These are phyloP conservation scores for Triglochin maritima DNA, from an alignment of 106 monocot genomes.

Conservation along the genomic window DNA sequence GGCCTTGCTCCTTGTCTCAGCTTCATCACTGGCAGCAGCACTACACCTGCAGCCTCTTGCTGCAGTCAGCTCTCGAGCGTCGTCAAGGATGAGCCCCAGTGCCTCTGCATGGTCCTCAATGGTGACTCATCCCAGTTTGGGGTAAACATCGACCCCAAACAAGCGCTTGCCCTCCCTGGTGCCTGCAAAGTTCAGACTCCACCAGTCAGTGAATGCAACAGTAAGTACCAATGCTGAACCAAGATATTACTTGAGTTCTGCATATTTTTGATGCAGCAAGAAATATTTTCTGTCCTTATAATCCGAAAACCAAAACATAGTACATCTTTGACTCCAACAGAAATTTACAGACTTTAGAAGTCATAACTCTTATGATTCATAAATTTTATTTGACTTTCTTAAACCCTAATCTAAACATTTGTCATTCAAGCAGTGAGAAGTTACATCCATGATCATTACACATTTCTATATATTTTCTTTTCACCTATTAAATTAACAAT, in stretches of 20 bases:
- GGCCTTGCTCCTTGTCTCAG: slow-evolving; percentile 8
- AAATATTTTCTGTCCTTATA: background rate
- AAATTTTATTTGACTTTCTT: background rate
- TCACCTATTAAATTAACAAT: no score
- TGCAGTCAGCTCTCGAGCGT: slow-evolving; percentile 9
- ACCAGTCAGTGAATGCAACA: slow-evolving; percentile 2
- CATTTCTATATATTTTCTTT: no score
- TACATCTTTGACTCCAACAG: background rate
- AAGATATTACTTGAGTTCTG: no score
- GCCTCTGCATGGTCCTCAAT: slow-evolving; percentile 13
- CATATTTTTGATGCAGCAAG: background rate
- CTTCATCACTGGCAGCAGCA: slow-evolving; percentile 6
- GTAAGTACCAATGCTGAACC: no score
- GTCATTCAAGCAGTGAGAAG: no score
- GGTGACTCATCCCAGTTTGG: background rate
- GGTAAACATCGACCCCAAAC: slow-evolving; percentile 2
- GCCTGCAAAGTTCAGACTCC: slow-evolving; percentile 11
- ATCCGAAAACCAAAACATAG: background rate
- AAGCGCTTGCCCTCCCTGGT: slow-evolving; percentile 10
- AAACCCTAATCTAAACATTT: no score
- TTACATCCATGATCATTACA: no score
- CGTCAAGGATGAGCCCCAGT: slow-evolving; percentile 4
- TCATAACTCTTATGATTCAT: no score
- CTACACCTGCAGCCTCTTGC: slow-evolving; percentile 1
- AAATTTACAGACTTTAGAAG: background rate